Percentiles rank a stretch among this genome's conserved stretches.
Evolutionary conservation across 768 basidiomycete genomes (phyloP).

Genomic region (Termitomyces sp.): DNA sequence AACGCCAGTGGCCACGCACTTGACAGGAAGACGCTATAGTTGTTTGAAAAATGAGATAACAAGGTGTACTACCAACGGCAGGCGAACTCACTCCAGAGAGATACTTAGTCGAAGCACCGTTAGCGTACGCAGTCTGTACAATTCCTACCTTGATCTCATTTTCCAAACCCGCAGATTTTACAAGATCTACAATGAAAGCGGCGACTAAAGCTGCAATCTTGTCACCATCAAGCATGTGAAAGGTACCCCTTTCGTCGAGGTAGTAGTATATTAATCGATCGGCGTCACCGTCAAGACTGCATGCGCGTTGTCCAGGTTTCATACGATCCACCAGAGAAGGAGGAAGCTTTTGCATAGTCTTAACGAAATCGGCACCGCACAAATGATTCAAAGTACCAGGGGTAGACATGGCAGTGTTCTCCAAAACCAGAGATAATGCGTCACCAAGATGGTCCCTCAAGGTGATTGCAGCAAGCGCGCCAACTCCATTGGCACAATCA

Average conservation of each 20-base stretch:
- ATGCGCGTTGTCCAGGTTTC: slow-evolving; percentile 73
- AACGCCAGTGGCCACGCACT: slow-evolving; percentile 94
- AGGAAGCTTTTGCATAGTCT: slow-evolving; percentile 85
- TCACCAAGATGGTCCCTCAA: slow-evolving; percentile 56
- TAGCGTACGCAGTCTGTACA: slow-evolving; percentile 98
- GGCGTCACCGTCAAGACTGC: slow-evolving; percentile 96
- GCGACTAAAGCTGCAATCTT: slow-evolving; percentile 95
- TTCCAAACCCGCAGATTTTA: slow-evolving; percentile 80
- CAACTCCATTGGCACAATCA: slow-evolving; percentile 99
- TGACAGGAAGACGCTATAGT: slow-evolving; percentile 81
- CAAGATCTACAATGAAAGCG: slow-evolving; percentile 86
- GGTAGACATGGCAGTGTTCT: slow-evolving; percentile 62
- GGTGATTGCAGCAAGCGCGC: slow-evolving; percentile 62
- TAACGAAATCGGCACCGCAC: slow-evolving; percentile 96
- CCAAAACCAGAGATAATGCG: slow-evolving; percentile 56
- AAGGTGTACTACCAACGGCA: neutral
- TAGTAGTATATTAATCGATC: slow-evolving; percentile 97
- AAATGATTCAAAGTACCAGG: slow-evolving; percentile 74
- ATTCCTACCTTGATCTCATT: slow-evolving; percentile 81
- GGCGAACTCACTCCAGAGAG: slow-evolving; percentile 58
- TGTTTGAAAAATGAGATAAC: neutral
- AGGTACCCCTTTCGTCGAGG: slow-evolving; percentile 67
- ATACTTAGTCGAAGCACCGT: slow-evolving; percentile 94
- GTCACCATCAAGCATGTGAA: slow-evolving; percentile 95
- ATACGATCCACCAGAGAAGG: slow-evolving; percentile 63